phyloP scores from a whole-genome alignment of 148 eudicot species.

The Rhododendron simsii region DNA sequence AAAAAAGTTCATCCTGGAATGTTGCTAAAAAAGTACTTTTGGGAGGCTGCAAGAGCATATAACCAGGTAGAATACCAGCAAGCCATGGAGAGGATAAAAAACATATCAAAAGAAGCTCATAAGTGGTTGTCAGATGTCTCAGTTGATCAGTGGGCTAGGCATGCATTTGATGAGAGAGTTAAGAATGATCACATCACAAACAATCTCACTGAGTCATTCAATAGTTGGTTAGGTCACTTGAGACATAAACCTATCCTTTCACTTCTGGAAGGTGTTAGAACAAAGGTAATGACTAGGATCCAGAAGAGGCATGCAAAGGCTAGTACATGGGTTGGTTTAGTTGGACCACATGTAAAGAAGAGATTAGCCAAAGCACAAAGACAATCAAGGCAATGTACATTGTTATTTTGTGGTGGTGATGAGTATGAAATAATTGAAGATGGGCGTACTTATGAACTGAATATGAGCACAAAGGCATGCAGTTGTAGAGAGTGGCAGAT shows the following conservation, averaged over 20 bases:
- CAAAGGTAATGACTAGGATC: background rate
- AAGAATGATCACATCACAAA: too few relatives aligned
- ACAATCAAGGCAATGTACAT: background rate
- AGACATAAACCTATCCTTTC: background rate
- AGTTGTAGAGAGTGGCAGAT: background rate
- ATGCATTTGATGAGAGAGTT: too few relatives aligned
- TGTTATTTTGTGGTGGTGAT: background rate
- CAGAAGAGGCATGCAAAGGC: background rate
- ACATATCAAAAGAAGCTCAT: background rate
- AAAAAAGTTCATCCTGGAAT: background rate
- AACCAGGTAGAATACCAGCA: background rate
- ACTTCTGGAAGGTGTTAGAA: background rate
- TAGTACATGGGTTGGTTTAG: background rate
- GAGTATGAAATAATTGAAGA: background rate
- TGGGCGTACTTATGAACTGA: background rate
- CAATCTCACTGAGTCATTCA: too few relatives aligned
- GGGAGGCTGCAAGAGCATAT: background rate
- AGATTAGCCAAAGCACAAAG: background rate
- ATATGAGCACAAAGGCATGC: background rate
- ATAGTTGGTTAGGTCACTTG: background rate
- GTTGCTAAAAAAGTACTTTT: background rate
- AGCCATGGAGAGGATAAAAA: background rate
- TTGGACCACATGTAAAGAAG: background rate
- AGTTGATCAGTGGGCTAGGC: background rate
- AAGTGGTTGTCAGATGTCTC: too few relatives aligned